Percentiles rank a stretch among this genome's conserved stretches.
Evolutionary conservation across 2,329 filamentous ascomycete genomes (phyloP).

Genomic region (Colletotrichum sp.): DNA sequence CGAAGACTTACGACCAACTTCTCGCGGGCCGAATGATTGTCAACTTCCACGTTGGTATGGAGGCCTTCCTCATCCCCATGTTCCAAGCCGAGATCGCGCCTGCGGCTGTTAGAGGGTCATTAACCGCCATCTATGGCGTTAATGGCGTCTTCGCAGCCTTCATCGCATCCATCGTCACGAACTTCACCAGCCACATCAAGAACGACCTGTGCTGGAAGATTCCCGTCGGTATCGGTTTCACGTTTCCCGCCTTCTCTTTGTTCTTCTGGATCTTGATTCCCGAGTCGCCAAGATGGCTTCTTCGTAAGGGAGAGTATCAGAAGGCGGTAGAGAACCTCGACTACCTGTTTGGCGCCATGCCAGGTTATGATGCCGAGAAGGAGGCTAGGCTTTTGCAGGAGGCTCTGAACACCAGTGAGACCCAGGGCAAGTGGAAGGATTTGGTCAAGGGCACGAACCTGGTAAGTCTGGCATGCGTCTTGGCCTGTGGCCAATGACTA

Average conservation of each 20-base stretch:
- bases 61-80: constrained; percentile 24
- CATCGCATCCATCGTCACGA: constrained; percentile 24
- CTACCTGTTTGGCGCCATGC: constrained; percentile 20
- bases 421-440: constrained; percentile 6
- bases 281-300: constrained; percentile 32
- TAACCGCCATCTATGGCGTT: constrained; percentile 23
- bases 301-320: constrained; percentile 22
- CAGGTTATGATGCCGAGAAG: constrained; percentile 20
- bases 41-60: constrained; percentile 24
- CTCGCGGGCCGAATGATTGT: constrained; percentile 24
- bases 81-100: constrained; percentile 27
- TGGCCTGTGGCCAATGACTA: background rate
- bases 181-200: constrained; percentile 22
- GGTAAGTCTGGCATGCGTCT: background rate
- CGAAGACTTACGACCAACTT: constrained; percentile 12
- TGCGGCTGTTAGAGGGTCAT: constrained; percentile 20
- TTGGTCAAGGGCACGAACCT: constrained; percentile 11
- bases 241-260: constrained; percentile 18
- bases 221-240: constrained; percentile 21
- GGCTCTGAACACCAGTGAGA: constrained; percentile 10
- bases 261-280: constrained; percentile 23
- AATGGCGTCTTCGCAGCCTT: constrained; percentile 25
- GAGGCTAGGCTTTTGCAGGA: constrained; percentile 18
- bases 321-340: constrained; percentile 17
- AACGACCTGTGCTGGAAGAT: constrained; percentile 24